Base-by-base conservation (phyloP, 495 filamentous ascomycete genomes). In the Trichocladium antarcticum region DNA sequence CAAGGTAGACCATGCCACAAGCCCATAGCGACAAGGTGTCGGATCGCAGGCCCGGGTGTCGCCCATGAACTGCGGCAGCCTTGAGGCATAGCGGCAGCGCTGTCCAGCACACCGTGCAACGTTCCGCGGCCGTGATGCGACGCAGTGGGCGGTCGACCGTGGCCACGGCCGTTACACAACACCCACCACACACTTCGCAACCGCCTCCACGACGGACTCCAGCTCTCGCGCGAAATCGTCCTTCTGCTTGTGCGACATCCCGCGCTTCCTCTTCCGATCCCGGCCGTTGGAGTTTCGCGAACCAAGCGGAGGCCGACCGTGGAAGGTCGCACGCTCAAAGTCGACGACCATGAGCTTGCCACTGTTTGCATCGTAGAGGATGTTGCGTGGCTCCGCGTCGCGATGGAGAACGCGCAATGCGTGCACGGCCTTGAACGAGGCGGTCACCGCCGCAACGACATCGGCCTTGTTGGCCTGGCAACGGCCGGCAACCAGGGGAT, bases 401-500 rank as follows among this genome's bases (percentile, higher is more conserved):
- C 14, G 9, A 44, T 44, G 29, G 29, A 44, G 41, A 15, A 44
- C 41, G 6, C 34, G 29, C 29, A 44, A 28, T 28, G 28, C 28
- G 34, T 44, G 41, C 19, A 44, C 28, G 20, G 32, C 41, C 16
- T 27, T 9, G 21, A 34, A 44, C 28, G 41, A 27, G 28, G 20
- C 34, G 29, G 41, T 44, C 34, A 28, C 11, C 29, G 20, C 16
- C 14, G 32, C 41, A 34, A 44, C 21, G 16, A 28, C 41, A 28
- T 7, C 14, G 32, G n/a, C 21, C 41, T 44, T 44, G 29, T 21
- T 15, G 29, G 34, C 3, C 11, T n/a, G 28, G 28, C 34, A 42
- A 15, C 42, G 15, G 41, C 49, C 55, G 22, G 27, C n/a, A 39
- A n/a, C 35, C 37, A 62, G 43, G 14, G 56, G 54, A 41, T 10